Base-by-base conservation (phyloP, 1,284 basidiomycete species). In the Tausonia pullulans region DNA sequence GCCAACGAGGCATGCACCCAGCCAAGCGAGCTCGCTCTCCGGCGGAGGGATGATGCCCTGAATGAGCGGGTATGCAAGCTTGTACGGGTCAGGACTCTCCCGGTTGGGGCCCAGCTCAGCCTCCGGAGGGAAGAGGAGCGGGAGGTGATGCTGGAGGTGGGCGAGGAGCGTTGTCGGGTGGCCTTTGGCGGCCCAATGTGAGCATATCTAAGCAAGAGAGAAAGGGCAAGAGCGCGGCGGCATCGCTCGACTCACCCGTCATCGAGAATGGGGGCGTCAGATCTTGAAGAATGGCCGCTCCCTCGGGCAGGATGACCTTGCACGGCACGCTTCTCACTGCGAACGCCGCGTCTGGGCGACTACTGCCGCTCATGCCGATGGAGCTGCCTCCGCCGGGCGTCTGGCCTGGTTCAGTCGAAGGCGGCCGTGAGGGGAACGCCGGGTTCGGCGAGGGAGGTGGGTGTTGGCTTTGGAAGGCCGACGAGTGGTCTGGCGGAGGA, bases 1-100 rank as follows among this genome's bases (percentile, higher is more conserved):
- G 9, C 92, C 91, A 11, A 86, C 83, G 75, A 97, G 79, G 70
- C 90, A 92, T 10, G 89, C 86, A 11, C 90, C 89, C 11, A 98
- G 75, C 94, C 94, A 98, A 2, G 87, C 90, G 72, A 98, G 81
- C 72, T 97, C 93, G 1, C 90, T 81, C 55, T 96, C 93, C 14
- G 84, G 78, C 0, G 95, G 95, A 3, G 88, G 78, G 2, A 83
- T 76, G n/a, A 98, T 85, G 4, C 95, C 95, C 73, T 97, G 93
- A 14, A 94, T 80, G 58, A 97, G 75, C 0, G 88, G 82, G 71
- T 74, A 72, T 0, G 79, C 79, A 54, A 80, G 69, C 0, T 75
- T 62, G 63, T 74, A 77, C 7, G 74, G 70, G 2, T 69, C 67
- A 16, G 66, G 65, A 13, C 67, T 60, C 52, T 61, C 59, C 46